Evolutionary conservation across 108 stramenopile genomes (phyloP).

Genomic region (Nitzschia putrida): DNA sequence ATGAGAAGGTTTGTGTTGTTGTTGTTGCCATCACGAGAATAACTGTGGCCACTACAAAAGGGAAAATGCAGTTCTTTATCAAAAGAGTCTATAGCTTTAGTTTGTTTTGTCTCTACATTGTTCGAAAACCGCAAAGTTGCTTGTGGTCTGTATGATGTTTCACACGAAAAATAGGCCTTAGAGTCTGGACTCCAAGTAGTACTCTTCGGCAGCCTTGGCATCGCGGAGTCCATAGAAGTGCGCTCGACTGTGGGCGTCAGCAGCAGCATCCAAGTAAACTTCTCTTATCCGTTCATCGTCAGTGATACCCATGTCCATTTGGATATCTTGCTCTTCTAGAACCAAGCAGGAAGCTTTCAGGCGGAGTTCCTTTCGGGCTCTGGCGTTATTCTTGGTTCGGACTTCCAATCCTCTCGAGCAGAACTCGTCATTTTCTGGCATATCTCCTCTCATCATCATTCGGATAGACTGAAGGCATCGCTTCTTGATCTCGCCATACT

Average conservation of each 20-base stretch:
- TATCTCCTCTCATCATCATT: constrained; percentile 7
- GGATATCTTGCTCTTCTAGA: constrained; percentile 19
- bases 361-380: constrained; percentile 14
- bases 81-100: too few species aligned
- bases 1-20: too few species aligned
- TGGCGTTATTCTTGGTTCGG: constrained; percentile 15
- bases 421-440: constrained; percentile 11
- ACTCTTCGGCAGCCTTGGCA: neutral
- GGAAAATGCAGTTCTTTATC: too few species aligned
- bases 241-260: constrained; percentile 4
- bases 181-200: neutral
- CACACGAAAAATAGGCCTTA: too few species aligned
- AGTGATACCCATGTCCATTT: constrained; percentile 2
- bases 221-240: constrained; percentile 2
- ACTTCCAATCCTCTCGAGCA: constrained; percentile 19
- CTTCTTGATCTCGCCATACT: constrained; percentile 2
- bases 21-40: too few species aligned
- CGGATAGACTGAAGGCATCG: constrained; percentile 5
- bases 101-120: too few species aligned
- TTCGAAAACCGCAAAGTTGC: too few species aligned
- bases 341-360: neutral
- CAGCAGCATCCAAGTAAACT: constrained; percentile 1
- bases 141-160: too few species aligned
- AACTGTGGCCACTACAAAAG: too few species aligned
- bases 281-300: constrained; percentile 13